Conservation (phyloP, 2,329 filamentous ascomycete genomes). For the Penicillium sclerotiorum region DNA sequence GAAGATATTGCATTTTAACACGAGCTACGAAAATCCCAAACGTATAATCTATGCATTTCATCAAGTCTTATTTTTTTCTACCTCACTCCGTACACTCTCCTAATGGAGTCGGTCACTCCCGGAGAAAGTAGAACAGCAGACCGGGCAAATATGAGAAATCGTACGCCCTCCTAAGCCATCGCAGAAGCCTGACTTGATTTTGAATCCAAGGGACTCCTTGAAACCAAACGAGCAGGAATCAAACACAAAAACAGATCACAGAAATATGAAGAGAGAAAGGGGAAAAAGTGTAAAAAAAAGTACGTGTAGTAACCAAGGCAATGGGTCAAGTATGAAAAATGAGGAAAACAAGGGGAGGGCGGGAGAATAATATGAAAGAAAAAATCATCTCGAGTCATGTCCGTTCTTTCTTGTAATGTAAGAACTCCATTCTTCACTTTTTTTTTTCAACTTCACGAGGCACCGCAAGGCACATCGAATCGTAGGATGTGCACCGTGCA, state of each 20-base stretch:
- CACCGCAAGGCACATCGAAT: conserved; percentile 9
- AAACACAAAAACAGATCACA: conserved; percentile 12
- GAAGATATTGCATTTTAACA: no score
- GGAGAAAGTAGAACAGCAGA: conserved; percentile 19
- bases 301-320: conserved; percentile 19
- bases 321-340: conserved; percentile 23
- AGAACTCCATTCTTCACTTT: conserved; percentile 26
- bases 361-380: conserved; percentile 28
- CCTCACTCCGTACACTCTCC: conserved; percentile 20
- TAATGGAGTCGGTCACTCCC: conserved; percentile 11
- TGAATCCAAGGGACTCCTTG: conserved; percentile 17
- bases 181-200: conserved; percentile 27
- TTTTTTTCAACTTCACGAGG: conserved; percentile 18
- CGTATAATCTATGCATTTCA: conserved; percentile 30
- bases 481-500: background rate
- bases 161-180: conserved; percentile 30
- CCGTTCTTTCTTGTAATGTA: conserved; percentile 28
- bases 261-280: conserved; percentile 13
- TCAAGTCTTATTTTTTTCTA: conserved; percentile 30
- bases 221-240: conserved; percentile 15
- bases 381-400: conserved; percentile 33
- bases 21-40: no score
- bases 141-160: conserved; percentile 26
- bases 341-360: conserved; percentile 23
- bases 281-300: conserved; percentile 15